Evolutionary conservation across 2,329 filamentous ascomycete species (phyloP).

Genomic region (Phaeosphaeria sp.): DNA sequence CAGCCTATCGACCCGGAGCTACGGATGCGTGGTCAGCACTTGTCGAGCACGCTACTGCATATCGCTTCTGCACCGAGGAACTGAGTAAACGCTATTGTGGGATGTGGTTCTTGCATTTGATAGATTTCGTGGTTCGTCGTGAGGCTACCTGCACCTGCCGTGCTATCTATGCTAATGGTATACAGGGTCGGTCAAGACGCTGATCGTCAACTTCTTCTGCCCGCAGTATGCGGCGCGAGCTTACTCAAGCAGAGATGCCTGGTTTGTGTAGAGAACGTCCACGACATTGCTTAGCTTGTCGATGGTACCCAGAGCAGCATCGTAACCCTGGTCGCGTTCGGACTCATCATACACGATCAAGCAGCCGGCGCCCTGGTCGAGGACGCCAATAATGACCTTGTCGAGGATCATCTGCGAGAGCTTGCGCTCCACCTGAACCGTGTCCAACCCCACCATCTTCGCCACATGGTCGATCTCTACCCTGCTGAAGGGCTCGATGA

Average conservation of each 20-base stretch:
- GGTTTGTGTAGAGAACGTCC: slow-evolving; percentile 96
- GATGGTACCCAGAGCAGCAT: slow-evolving; percentile 91
- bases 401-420: slow-evolving; percentile 99
- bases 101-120: background rate
- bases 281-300: slow-evolving; percentile 98
- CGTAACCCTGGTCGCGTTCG: slow-evolving; percentile 90
- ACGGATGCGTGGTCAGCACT: slow-evolving; percentile 3
- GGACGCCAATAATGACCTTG: slow-evolving; percentile 96
- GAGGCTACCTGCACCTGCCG: slow-evolving; percentile 24
- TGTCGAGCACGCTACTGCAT: background rate
- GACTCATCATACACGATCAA: slow-evolving; percentile 97
- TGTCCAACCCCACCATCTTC: slow-evolving; percentile 96
- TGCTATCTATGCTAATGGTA: slow-evolving; percentile 40
- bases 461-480: slow-evolving; percentile 97
- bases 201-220: slow-evolving; percentile 3
- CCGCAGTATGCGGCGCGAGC: background rate
- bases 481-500: slow-evolving; percentile 97
- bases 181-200: slow-evolving; percentile 30
- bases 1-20: background rate
- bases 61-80: background rate
- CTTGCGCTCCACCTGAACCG: slow-evolving; percentile 96
- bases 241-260: slow-evolving; percentile 93
- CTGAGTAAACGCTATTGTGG: background rate
- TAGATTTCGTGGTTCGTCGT: slow-evolving; percentile 19
- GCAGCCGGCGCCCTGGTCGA: slow-evolving; percentile 97